These are phyloP conservation scores for Yamagishiella unicocca DNA, from an alignment of 139 green algal genomes.

Conservation along the genomic window DNA sequence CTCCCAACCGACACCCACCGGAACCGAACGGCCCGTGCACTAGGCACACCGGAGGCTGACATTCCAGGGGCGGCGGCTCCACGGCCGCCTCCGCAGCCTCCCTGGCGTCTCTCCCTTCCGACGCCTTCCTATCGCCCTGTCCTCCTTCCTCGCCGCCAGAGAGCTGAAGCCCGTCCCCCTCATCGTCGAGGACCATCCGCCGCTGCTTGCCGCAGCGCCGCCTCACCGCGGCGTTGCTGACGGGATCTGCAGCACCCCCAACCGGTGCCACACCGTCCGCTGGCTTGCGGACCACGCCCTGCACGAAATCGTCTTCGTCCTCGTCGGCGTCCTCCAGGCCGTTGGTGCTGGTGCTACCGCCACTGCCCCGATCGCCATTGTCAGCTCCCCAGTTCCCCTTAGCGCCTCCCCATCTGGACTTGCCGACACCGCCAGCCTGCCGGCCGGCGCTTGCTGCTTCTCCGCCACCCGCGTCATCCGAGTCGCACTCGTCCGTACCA, in stretches of 20 bases:
- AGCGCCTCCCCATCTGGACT: no score
- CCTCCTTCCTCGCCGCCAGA: no score
- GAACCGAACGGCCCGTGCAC: constrained; percentile 80
- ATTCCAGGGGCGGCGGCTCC: background rate
- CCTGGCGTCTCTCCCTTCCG: background rate
- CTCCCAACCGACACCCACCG: constrained; percentile 1
- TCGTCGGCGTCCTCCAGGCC: background rate
- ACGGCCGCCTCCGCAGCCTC: background rate
- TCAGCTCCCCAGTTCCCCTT: no score
- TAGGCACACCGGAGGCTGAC: constrained; percentile 71
- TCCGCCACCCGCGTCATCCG: background rate
- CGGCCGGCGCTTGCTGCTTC: background rate
- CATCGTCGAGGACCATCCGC: background rate
- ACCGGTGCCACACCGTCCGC: no score
- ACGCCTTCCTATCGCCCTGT: background rate
- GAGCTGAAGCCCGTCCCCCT: no score
- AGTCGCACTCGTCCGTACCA: no score
- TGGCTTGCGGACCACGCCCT: no score
- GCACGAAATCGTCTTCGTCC: background rate
- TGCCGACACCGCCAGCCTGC: background rate
- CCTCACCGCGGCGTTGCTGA: no score
- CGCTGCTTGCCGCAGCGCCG: background rate
- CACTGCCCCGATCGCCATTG: no score
- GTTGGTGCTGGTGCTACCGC: no score
- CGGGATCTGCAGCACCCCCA: no score